These are phyloP conservation scores for Mariannaea sp. DNA, from an alignment of 2,329 filamentous ascomycete species.

Conservation along the genomic window DNA sequence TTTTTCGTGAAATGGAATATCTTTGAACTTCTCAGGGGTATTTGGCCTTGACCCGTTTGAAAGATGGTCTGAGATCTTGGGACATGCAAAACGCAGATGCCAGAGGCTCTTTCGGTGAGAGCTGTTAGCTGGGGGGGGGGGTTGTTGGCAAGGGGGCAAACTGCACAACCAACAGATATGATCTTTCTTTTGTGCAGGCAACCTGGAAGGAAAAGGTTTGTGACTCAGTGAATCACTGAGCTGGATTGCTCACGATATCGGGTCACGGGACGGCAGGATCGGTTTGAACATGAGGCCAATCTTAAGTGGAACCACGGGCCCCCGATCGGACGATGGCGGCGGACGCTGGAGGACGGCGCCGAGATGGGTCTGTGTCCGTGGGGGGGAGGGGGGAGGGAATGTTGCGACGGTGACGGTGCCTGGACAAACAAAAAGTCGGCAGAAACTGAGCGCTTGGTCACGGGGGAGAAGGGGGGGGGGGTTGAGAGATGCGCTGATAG, in stretches of 20 bases:
- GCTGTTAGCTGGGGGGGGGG: background rate
- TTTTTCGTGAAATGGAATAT: conserved; percentile 1
- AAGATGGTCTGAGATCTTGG: background rate
- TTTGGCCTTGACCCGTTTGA: background rate
- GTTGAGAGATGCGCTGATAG: background rate
- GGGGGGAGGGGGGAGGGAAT: too few species aligned
- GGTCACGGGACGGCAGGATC: conserved; percentile 32
- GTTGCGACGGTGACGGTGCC: conserved; percentile 7
- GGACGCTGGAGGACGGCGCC: conserved; percentile 26
- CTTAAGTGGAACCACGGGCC: conserved; percentile 36
- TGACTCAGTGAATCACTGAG: conserved; percentile 29
- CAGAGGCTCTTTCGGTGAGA: background rate
- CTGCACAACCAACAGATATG: background rate
- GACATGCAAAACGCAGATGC: background rate
- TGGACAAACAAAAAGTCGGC: conserved; percentile 11
- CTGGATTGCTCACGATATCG: conserved; percentile 26
- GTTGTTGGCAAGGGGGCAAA: conserved; percentile 1
- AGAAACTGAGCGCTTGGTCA: background rate
- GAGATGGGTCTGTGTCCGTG: conserved; percentile 28
- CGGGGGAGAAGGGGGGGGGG: background rate
- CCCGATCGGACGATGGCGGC: conserved; percentile 34
- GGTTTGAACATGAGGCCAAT: conserved; percentile 19
- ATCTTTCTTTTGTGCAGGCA: background rate
- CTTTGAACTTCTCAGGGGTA: background rate
- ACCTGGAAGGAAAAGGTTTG: background rate